phyloP scores from a whole-genome alignment of 805 yeast genomes.

The Lipomyces kockii region DNA sequence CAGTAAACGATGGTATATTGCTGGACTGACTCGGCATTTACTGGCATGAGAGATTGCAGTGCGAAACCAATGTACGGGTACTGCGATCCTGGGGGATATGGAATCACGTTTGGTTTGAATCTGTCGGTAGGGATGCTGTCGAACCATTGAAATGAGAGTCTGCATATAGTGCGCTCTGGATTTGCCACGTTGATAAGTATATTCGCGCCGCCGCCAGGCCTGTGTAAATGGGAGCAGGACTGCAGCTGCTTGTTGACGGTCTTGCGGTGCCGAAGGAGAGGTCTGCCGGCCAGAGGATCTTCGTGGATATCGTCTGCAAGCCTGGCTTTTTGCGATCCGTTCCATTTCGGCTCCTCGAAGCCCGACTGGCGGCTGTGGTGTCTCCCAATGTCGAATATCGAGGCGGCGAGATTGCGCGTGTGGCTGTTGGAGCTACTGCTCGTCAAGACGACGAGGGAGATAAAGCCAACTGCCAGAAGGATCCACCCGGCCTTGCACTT shows the following conservation, averaged over 20 bases:
- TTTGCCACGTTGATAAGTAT: conserved; percentile 12
- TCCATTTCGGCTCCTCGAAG: background rate
- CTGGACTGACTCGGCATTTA: background rate
- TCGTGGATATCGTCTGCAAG: background rate
- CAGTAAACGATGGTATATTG: conserved; percentile 11
- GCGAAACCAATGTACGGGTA: conserved; percentile 21
- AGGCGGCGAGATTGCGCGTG: background rate
- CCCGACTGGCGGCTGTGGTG: background rate
- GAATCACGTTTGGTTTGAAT: conserved; percentile 22
- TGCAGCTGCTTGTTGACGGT: background rate
- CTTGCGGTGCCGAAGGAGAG: background rate
- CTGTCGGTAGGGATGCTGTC: conserved; percentile 1
- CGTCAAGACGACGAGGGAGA: background rate
- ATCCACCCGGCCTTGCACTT: background rate
- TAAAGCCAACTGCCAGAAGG: background rate
- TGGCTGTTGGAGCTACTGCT: no score
- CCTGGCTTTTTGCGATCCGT: background rate
- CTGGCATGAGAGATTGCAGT: background rate
- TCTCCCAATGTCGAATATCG: no score
- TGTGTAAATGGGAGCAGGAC: background rate
- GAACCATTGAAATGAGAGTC: conserved; percentile 3
- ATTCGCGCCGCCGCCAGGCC: background rate
- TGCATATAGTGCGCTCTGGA: conserved; percentile 20
- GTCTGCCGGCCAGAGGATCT: background rate
- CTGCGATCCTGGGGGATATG: conserved; percentile 22